Evolutionary conservation across 129 eudicot genomes (phyloP).

Genomic region (Sambucus nigra): DNA sequence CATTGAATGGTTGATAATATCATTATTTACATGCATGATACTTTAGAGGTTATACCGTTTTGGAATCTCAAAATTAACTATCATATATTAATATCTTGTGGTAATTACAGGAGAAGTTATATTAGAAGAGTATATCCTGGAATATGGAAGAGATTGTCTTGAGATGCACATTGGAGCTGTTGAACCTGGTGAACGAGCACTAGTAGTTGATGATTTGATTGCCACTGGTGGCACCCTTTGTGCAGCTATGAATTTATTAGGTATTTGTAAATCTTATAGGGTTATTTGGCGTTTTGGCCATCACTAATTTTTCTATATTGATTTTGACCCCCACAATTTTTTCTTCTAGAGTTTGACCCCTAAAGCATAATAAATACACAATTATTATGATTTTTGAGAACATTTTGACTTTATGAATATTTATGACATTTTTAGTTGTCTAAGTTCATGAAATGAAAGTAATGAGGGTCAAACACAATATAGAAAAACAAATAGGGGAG

Average conservation of each 20-base stretch:
- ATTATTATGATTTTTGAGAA: too few relatives aligned
- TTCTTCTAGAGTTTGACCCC: too few relatives aligned
- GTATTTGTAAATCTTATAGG: too few relatives aligned
- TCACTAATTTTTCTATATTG: too few relatives aligned
- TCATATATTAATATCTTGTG: background rate
- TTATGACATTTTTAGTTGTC: too few relatives aligned
- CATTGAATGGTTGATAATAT: background rate
- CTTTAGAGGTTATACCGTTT: background rate
- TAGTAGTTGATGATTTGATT: conserved; percentile 82
- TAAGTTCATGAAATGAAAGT: too few relatives aligned
- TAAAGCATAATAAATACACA: too few relatives aligned
- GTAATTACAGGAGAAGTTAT: conserved; percentile 65
- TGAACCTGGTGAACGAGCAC: conserved; percentile 62
- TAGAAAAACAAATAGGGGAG: too few relatives aligned
- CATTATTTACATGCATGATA: background rate
- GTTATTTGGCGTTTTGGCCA: too few relatives aligned
- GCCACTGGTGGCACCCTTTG: conserved; percentile 93
- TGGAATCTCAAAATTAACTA: background rate
- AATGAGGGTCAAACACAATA: too few relatives aligned
- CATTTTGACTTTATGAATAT: too few relatives aligned
- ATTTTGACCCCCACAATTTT: too few relatives aligned
- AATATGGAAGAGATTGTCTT: conserved; percentile 84
- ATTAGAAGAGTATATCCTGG: conserved; percentile 69
- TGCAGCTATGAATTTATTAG: conserved; percentile 73
- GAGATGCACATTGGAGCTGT: conserved; percentile 99